Evolutionary conservation across 225 moss, liverwort and hornwort species (phyloP).

Genomic region (Anthoceros angustus): DNA sequence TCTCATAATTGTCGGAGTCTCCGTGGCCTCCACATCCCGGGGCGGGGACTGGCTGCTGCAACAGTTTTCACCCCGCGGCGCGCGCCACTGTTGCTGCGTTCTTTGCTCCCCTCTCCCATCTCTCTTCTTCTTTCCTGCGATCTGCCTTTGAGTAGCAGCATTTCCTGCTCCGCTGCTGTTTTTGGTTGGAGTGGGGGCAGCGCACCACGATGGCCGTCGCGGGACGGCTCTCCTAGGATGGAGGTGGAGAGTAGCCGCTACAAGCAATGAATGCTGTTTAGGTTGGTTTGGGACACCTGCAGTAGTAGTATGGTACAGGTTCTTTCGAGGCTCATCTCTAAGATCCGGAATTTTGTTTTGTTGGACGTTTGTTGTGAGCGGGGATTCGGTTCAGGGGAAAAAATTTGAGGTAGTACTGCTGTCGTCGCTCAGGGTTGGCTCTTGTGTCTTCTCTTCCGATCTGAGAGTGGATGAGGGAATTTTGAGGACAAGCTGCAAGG

Average conservation of each 20-base stretch:
- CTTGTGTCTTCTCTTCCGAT: too few species aligned
- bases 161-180: background rate
- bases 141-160: background rate
- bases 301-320: background rate
- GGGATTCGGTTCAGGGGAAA: too few species aligned
- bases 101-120: constrained; percentile 3
- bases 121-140: background rate
- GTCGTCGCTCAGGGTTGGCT: too few species aligned
- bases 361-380: background rate
- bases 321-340: background rate
- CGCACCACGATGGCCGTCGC: constrained; percentile 1
- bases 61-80: background rate
- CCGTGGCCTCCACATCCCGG: background rate
- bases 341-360: background rate
- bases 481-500: too few species aligned
- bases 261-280: background rate
- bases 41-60: background rate
- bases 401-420: too few species aligned
- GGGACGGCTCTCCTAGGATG: background rate
- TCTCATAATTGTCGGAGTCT: background rate
- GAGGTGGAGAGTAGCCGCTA: background rate
- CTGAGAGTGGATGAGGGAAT: too few species aligned
- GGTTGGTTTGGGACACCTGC: background rate
- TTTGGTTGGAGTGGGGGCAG: background rate
- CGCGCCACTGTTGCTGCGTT: background rate